Percentiles rank a stretch among this genome's conserved stretches.
phyloP scores from a whole-genome alignment of 148 eudicot species.

The Camellia granthamiana region DNA sequence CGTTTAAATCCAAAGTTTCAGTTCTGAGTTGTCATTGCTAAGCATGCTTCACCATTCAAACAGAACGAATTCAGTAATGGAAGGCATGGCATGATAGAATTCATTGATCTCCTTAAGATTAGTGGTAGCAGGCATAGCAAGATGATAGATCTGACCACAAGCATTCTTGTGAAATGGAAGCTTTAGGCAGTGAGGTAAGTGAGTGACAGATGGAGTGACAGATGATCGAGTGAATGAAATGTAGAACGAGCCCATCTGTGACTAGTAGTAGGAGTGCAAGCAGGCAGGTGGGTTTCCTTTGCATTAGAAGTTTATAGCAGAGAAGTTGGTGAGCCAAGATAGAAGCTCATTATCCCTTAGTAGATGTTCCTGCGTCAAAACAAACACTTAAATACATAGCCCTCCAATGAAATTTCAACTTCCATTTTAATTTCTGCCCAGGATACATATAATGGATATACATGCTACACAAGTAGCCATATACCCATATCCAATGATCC shows the following conservation, averaged over 20 bases:
- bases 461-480: not conserved
- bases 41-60: constrained; percentile 74
- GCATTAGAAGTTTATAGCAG: constrained; percentile 58
- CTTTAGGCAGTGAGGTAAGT: constrained; percentile 53
- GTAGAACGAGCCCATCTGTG: constrained; percentile 58
- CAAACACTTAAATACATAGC: constrained; percentile 66
- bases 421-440: not conserved
- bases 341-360: constrained; percentile 57
- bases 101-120: constrained; percentile 44
- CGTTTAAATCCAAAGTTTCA: constrained; percentile 56
- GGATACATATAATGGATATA: not conserved
- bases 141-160: constrained; percentile 55
- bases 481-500: not conserved
- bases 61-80: constrained; percentile 67
- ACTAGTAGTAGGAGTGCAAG: constrained; percentile 46
- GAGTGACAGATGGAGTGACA: constrained; percentile 47
- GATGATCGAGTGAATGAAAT: constrained; percentile 52
- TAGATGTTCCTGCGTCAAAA: constrained; percentile 68
- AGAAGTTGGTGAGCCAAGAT: constrained; percentile 67
- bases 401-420: constrained; percentile 34
- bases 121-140: constrained; percentile 48
- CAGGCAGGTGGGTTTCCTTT: constrained; percentile 44
- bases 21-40: constrained; percentile 55
- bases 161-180: constrained; percentile 53
- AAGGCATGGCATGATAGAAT: constrained; percentile 65